Base-by-base conservation (phyloP, 345 rosid genomes). In the Moricandia moricandioides region DNA sequence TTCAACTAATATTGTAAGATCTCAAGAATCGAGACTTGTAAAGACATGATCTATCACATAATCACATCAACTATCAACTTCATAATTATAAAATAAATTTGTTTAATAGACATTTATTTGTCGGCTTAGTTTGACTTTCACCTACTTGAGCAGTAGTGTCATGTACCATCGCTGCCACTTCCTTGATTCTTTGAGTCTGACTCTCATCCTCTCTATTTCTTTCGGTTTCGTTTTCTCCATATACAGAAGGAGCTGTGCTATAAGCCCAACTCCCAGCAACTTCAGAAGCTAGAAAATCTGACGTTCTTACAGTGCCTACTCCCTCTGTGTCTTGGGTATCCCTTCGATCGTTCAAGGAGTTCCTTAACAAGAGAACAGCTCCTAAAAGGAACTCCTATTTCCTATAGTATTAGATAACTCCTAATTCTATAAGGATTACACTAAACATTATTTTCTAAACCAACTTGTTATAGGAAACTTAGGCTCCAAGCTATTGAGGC, bases 271-370 rank as follows among this genome's bases (percentile, higher is more conserved):
- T 92, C 65, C 97, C 97, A 51, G 79, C 86, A 80, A 82, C 91
- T 83, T 95, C 98, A 18, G 99, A 92, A 67, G 97, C 82, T 76
- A 90, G 62, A 73, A 95, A 97, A 73, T 95, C 99, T 0, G 86
- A 82, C 12, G 97, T 92, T 79, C 83, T 84, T 75, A 90, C 79
- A 12, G 88, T 87, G 35, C 82, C 88, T 71, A 82, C 87, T 5
- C 82, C 84, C 71, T 89, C 95, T 8, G 85, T 87, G 73, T 92
- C 96, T 65, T 88, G 89, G 0, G 74, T 55, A 45, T 52, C 78
- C 18, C 77, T 90, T 67, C 58, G 71, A 67, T 79, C 79, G 59
- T 83, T 84, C 16, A 29, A 63, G 70, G 81, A 80, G 56, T 72
- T 83, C 71, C 72, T 83, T 17, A 74, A 63, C 61, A 69, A 16